phyloP scores from a whole-genome alignment of 2,329 filamentous ascomycete genomes.

The Cadophora malorum region DNA sequence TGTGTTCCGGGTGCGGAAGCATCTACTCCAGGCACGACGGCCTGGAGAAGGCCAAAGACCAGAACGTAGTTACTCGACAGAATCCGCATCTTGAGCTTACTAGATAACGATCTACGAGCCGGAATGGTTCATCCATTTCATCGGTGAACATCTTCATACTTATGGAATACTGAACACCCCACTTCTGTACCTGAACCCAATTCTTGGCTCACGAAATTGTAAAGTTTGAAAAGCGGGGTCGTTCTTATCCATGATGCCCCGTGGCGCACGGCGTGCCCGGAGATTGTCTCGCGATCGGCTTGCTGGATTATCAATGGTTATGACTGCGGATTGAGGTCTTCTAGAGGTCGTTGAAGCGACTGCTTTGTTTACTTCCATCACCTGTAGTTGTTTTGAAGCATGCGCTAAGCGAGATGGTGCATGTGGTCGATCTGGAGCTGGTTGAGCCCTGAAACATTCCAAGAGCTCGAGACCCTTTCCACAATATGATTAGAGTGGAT shows the following conservation, averaged over 20 bases:
- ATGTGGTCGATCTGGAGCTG: no score
- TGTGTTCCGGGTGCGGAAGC: background rate
- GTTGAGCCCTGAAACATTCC: background rate
- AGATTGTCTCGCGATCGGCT: slow-evolving; percentile 6
- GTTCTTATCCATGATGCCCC: slow-evolving; percentile 1
- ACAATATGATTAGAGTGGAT: no score
- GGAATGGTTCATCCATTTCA: background rate
- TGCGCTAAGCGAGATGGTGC: background rate
- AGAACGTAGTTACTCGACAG: background rate
- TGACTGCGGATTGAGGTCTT: background rate
- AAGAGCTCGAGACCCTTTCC: no score
- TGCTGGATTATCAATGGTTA: background rate
- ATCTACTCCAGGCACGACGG: background rate
- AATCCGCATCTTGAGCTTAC: background rate
- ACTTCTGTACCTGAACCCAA: background rate
- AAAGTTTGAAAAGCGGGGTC: slow-evolving; percentile 9
- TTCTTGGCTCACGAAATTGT: background rate
- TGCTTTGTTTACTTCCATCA: background rate
- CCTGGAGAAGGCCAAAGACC: background rate
- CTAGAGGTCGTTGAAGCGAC: background rate
- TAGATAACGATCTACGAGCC: background rate
- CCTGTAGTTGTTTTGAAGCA: background rate
- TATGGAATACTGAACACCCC: background rate
- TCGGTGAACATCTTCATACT: background rate
- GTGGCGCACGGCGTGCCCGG: background rate